Evolutionary conservation across 805 yeast genomes (phyloP), one percentile per base, ranked within the genome.

Genomic region (Wickerhamiella vanderwaltii): DNA sequence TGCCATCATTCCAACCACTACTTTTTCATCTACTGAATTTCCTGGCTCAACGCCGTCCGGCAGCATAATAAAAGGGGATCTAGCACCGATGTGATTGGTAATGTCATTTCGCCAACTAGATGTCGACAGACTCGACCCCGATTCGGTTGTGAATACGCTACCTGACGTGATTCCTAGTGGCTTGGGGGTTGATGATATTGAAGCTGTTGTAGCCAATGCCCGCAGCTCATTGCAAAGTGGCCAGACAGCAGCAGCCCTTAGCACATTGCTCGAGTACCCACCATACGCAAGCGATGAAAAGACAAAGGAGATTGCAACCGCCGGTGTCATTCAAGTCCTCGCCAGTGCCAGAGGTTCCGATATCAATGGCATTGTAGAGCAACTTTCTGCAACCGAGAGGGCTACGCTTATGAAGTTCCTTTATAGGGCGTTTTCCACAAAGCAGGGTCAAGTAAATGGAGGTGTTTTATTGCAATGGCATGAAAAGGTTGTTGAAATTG

Each of bases 391-490:
- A 13, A 77, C 73, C 45, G 82, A 85, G 56, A 80, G 79, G 50
- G 88, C 83, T 51, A 75, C 72, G 2, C 71, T 91, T 54, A 68
- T 86, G 35, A 91, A 91, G 59, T 83, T 81, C 58, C 65, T 91
- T 41, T 91, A 87, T 63, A 79, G 78, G 54, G 85, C 85, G 23
- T 85, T 91, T 94, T 66, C 77, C 34, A 63, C 77, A 9, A 71
- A 77, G 23, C 77, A 54, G 39, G 60, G 64, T 22, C 62, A 61
- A 43, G 87, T 91, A 9, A 85, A 79, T 48, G 94, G 95, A 15
- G 94, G 94, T 35, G 69, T 79, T 35, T 61, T 91, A 51, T 72
- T 91, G 52, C 74, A 79, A 24, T 91, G 98, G 98, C 84, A 79
- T 57, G 96, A 88, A 51, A 86, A 85, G 62, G 73, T 88, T 15